phyloP scores from a whole-genome alignment of 2,329 filamentous ascomycete species.

The Aureobasidium sp. region DNA sequence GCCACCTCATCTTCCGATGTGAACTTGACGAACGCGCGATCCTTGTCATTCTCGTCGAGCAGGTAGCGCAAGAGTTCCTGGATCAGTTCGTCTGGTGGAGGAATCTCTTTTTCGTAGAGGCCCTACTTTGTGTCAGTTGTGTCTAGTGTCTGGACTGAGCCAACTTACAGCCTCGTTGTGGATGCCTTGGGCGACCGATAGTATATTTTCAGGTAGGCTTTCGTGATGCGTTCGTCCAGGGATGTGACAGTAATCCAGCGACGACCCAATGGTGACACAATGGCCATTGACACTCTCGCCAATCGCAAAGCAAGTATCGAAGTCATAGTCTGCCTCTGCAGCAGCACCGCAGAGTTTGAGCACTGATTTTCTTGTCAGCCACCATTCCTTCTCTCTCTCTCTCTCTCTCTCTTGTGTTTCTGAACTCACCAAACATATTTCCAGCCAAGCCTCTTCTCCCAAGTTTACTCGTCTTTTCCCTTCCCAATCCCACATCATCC shows the following conservation, averaged over 20 bases:
- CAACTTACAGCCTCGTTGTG: constrained; percentile 54
- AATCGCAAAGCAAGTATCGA: constrained; percentile 50
- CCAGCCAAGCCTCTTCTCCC: constrained; percentile 57
- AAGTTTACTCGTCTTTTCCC: constrained; percentile 54
- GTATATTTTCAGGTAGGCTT: constrained; percentile 35
- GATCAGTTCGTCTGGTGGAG: constrained; percentile 54
- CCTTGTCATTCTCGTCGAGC: constrained; percentile 51
- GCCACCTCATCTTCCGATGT: constrained; percentile 48
- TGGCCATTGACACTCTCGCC: constrained; percentile 49
- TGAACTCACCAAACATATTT: constrained; percentile 46
- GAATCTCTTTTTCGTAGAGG: constrained; percentile 51
- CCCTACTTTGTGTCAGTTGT: constrained; percentile 34
- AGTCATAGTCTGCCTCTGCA: constrained; percentile 48
- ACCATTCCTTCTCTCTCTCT: background rate
- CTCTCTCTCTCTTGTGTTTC: constrained; percentile 17
- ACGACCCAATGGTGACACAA: constrained; percentile 57
- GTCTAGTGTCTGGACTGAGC: background rate
- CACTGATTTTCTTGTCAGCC: constrained; percentile 32
- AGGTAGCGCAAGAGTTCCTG: constrained; percentile 55
- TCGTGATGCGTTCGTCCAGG: constrained; percentile 58
- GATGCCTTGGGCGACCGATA: constrained; percentile 54
- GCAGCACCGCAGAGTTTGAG: constrained; percentile 53
- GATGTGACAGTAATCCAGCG: constrained; percentile 60
- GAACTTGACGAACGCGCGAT: constrained; percentile 57
- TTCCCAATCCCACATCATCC: constrained; percentile 53